Evolutionary conservation across 1,284 basidiomycete species (phyloP).

Genomic region (Heterobasidion occidentale): DNA sequence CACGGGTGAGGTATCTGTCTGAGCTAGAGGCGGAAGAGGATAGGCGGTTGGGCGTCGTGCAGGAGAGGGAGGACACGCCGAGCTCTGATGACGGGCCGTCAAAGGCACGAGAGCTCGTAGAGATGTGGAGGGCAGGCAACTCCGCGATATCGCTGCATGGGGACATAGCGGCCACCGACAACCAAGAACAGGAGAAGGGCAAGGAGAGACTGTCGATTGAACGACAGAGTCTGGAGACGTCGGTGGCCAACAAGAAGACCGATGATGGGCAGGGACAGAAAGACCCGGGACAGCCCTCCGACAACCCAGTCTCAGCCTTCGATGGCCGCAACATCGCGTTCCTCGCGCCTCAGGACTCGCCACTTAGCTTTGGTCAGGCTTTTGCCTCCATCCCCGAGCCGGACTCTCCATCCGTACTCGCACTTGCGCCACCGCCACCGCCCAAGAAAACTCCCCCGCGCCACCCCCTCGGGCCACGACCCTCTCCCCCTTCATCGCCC

Average conservation of each 20-base stretch:
- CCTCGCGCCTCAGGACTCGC: neutral
- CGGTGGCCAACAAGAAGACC: neutral
- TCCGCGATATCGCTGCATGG: neutral
- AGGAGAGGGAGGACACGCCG: neutral
- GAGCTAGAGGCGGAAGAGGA: constrained; percentile 24
- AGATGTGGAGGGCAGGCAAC: constrained; percentile 21
- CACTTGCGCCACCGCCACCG: neutral
- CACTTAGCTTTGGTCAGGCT: neutral
- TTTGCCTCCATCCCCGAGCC: neutral
- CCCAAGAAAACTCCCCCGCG: neutral
- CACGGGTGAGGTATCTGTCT: constrained; percentile 18
- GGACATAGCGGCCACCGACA: neutral
- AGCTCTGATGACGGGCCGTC: constrained; percentile 8
- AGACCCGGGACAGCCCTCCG: too few relatives aligned
- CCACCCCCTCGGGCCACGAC: neutral
- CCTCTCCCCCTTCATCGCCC: neutral
- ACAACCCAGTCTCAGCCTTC: too few relatives aligned
- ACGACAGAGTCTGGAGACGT: neutral
- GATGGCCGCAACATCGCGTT: too few relatives aligned
- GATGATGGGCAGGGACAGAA: neutral
- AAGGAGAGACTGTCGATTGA: neutral
- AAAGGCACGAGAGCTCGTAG: constrained; percentile 21
- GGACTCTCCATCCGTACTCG: neutral
- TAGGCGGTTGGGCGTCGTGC: constrained; percentile 15
- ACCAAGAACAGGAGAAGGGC: neutral